These are phyloP conservation scores for Ceratocystiopsis sp. DNA, from an alignment of 2,329 filamentous ascomycete species.

Conservation along the genomic window DNA sequence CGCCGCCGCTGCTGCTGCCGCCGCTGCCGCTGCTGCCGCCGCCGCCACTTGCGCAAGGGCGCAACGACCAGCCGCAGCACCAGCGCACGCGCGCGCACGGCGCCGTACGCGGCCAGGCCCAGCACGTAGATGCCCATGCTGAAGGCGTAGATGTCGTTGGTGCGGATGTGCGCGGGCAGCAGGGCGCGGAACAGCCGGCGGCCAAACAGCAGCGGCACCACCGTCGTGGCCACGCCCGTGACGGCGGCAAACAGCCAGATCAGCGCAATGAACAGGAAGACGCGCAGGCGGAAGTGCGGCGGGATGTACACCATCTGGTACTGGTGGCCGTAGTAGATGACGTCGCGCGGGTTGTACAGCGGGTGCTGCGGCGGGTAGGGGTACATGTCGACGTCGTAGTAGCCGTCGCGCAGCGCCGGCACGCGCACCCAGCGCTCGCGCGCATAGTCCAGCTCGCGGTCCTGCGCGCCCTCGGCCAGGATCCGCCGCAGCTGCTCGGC, in stretches of 20 bases:
- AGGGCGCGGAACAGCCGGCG: slow-evolving; percentile 58
- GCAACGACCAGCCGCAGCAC: slow-evolving; percentile 17
- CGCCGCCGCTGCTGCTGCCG: slow-evolving; percentile 10
- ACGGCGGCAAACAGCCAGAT: slow-evolving; percentile 89
- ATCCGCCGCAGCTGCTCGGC: slow-evolving; percentile 43
- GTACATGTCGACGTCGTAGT: too few species aligned
- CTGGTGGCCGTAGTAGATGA: slow-evolving; percentile 17
- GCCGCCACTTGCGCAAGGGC: slow-evolving; percentile 5
- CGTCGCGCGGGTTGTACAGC: slow-evolving; percentile 19
- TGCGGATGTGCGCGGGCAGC: slow-evolving; percentile 52
- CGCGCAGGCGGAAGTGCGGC: slow-evolving; percentile 62
- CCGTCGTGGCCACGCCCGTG: slow-evolving; percentile 70
- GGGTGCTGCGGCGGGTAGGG: too few species aligned
- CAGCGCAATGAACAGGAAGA: slow-evolving; percentile 70
- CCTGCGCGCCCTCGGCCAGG: too few species aligned
- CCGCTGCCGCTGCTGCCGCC: slow-evolving; percentile 11
- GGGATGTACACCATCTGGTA: slow-evolving; percentile 68
- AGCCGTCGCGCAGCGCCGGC: too few species aligned
- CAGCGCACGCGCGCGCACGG: slow-evolving; percentile 32
- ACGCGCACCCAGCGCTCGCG: too few species aligned
- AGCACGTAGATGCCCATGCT: slow-evolving; percentile 76
- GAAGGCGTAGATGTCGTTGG: slow-evolving; percentile 95
- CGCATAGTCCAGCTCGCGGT: too few species aligned
- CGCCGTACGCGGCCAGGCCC: slow-evolving; percentile 47
- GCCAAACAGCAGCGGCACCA: slow-evolving; percentile 74